Evolutionary conservation across 2,329 filamentous ascomycete species (phyloP), one percentile per base, ranked within the genome.

Genomic region (Exophiala lecanii-corni): DNA sequence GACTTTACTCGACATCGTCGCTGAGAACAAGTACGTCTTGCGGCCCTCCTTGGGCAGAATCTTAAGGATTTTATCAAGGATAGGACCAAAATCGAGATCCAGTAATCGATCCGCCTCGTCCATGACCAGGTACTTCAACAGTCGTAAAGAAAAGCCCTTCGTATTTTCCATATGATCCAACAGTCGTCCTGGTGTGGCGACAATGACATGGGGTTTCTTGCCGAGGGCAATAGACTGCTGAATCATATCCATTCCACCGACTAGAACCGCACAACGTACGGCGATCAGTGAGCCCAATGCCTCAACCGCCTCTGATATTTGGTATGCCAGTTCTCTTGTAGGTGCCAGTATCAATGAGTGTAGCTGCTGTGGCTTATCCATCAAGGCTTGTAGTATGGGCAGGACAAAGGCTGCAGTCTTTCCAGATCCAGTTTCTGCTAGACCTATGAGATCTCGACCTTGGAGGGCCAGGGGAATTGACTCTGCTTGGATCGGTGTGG

Each of bases 171-270:
- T 71, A 57, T 98, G 92, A 58, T 97, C 92, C 3, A 96, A 73
- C 16, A 96, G 70, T 43, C 91, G 80, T 39, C 89, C 91, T 0
- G 91, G 91, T 0, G 91, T 96, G 1, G 91, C 91, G 28, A 97
- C 89, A 16, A 97, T 73, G 17, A 98, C 82, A 59, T 98, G 92
- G 5, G 92, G 92, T 57, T 91, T 91, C 74, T 95, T 96, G n/a
- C 86, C 88, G 1, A 98, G 76, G 0, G 89, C 85, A 51, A 98
- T 94, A 1, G 85, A 69, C 63, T 98, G 92, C 0, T 86, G 78
- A 1, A 96, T 86, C 87, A 96, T 96, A 54, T 97, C 91, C 74
- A 97, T 82, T 32, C 92, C 92, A 57, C 92, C 92, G 1, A 97
- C 86, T 32, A 98, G 81, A 12, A 91, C 82, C 5, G 86, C 83